Percentiles rank a stretch among this genome's conserved stretches.
phyloP scores from a whole-genome alignment of 371 early-diverging fungal species.

The Encephalitozoon hellem region DNA sequence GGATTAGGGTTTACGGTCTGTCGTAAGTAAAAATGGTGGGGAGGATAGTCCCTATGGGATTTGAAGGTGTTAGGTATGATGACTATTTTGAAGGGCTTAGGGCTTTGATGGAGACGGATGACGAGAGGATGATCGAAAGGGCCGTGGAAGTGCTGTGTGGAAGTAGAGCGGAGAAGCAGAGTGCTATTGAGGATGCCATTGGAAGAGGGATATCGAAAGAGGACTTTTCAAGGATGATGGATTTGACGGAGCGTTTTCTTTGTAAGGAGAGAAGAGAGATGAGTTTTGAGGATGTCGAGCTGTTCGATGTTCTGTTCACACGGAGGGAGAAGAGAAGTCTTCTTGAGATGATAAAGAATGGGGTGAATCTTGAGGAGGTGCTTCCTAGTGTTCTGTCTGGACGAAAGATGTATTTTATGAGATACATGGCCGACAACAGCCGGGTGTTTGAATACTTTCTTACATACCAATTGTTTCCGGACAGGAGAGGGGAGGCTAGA shows the following conservation, averaged over 20 bases:
- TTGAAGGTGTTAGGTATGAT: background rate
- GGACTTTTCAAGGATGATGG: background rate
- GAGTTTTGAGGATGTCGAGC: background rate
- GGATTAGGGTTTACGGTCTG: background rate
- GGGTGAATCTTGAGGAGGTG: background rate
- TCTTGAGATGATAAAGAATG: background rate
- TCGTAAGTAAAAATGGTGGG: background rate
- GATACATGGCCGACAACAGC: background rate
- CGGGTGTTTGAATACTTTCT: background rate
- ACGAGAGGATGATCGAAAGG: background rate
- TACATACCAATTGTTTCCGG: background rate
- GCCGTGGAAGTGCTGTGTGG: background rate
- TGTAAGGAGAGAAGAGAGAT: background rate
- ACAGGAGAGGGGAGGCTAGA: background rate
- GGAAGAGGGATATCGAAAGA: background rate
- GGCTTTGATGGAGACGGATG: background rate
- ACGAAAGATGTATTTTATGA: background rate
- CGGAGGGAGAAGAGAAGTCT: background rate
- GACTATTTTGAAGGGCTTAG: background rate
- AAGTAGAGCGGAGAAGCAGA: background rate
- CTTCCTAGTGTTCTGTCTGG: background rate
- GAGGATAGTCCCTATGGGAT: background rate
- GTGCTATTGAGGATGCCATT: background rate
- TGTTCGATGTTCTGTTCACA: background rate
- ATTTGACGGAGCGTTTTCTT: background rate